phyloP scores from a whole-genome alignment of 2,329 filamentous ascomycete genomes.

The Aureobasidium sp. region DNA sequence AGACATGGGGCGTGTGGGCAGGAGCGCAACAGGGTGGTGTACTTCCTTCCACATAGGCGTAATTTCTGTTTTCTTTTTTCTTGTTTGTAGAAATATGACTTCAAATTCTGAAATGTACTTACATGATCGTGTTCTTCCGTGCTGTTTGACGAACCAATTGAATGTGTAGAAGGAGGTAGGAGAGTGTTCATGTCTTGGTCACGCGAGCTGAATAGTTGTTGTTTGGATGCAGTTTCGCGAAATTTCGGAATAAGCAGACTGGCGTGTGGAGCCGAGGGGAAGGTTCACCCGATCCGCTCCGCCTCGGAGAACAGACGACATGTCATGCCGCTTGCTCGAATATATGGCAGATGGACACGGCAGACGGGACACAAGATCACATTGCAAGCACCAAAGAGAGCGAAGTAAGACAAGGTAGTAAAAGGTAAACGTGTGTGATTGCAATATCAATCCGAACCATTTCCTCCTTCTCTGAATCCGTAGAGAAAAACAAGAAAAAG shows the following conservation, averaged over 20 bases:
- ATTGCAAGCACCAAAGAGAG: neutral
- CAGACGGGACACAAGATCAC: neutral
- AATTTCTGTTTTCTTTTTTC: neutral
- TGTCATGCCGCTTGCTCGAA: neutral
- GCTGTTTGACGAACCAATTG: neutral
- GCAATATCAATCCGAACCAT: neutral
- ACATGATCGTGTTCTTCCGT: neutral
- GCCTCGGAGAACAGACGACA: neutral
- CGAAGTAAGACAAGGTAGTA: neutral
- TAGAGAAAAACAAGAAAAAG: neutral
- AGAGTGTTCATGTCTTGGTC: neutral
- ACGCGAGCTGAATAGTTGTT: neutral
- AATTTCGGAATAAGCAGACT: neutral
- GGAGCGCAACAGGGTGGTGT: neutral
- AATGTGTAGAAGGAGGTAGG: neutral
- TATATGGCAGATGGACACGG: neutral
- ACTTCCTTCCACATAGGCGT: neutral
- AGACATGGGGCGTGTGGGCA: constrained; percentile 1
- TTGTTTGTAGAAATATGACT: neutral
- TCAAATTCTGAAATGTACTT: neutral
- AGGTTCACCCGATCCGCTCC: neutral
- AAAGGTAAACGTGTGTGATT: constrained; percentile 4
- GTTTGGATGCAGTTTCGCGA: neutral
- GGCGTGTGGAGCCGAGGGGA: neutral
- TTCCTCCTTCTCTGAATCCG: neutral